These are phyloP conservation scores for Tinospora cordifolia DNA, from an alignment of 164 flowering plant species.

Conservation along the genomic window DNA sequence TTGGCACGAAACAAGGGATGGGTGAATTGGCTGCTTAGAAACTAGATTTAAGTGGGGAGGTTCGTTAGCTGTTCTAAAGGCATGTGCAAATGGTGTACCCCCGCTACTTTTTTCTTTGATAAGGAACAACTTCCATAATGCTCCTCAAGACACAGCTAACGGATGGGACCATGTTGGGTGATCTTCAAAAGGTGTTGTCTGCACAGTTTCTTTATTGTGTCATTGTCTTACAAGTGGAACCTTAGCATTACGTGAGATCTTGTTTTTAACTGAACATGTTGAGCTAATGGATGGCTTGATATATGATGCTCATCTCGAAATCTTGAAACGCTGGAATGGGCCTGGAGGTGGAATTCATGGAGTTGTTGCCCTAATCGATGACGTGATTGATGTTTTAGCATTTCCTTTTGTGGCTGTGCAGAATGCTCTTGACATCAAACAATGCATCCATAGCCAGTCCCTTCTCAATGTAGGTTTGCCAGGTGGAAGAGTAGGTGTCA, in stretches of 20 bases:
- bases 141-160: constrained; percentile 23
- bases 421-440: constrained; percentile 55
- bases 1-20: constrained; percentile 87
- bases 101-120: constrained; percentile 58
- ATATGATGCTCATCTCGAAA: constrained; percentile 65
- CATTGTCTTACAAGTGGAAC: constrained; percentile 83
- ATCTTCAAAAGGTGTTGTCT: constrained; percentile 77
- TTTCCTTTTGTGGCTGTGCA: constrained; percentile 93
- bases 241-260: constrained; percentile 58
- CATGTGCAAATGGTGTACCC: constrained; percentile 79
- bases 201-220: constrained; percentile 71
- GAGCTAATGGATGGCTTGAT: constrained; percentile 51
- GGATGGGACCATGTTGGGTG: constrained; percentile 45
- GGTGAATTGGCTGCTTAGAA: constrained; percentile 78
- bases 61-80: constrained; percentile 73
- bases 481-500: constrained; percentile 58
- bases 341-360: constrained; percentile 92
- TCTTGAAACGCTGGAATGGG: constrained; percentile 70
- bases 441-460: constrained; percentile 78
- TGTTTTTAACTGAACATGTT: constrained; percentile 53
- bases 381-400: constrained; percentile 80
- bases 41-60: constrained; percentile 81
- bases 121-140: constrained; percentile 23
- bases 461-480: constrained; percentile 78
- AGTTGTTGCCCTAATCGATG: constrained; percentile 54